phyloP scores from a whole-genome alignment of 108 stramenopile genomes.

The Conticribra weissflogii region DNA sequence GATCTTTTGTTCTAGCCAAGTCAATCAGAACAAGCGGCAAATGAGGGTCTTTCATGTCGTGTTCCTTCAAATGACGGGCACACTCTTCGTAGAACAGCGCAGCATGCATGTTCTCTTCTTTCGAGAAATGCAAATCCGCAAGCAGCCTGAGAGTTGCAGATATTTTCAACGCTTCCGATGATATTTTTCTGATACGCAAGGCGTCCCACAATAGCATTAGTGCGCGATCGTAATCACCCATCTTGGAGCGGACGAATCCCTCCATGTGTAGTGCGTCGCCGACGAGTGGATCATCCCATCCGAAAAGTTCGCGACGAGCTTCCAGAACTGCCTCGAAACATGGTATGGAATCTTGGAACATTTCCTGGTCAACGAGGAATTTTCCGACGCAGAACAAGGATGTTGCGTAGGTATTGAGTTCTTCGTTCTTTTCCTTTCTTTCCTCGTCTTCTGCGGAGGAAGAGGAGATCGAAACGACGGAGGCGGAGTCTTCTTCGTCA shows the following conservation, averaged over 20 bases:
- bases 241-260: constrained; percentile 38
- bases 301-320: constrained; percentile 37
- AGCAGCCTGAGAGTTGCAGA: constrained; percentile 42
- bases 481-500: constrained; percentile 24
- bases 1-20: constrained; percentile 45
- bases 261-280: constrained; percentile 49
- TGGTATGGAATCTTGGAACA: constrained; percentile 34
- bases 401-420: constrained; percentile 37
- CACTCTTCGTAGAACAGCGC: constrained; percentile 50
- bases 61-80: constrained; percentile 44
- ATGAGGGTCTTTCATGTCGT: constrained; percentile 43
- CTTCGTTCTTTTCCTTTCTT: constrained; percentile 18
- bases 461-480: constrained; percentile 20
- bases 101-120: constrained; percentile 48
- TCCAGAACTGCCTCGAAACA: constrained; percentile 48
- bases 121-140: constrained; percentile 47
- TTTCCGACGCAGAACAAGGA: constrained; percentile 40
- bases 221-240: constrained; percentile 48
- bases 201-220: constrained; percentile 48
- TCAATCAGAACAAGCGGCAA: constrained; percentile 46
- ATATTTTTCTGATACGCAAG: constrained; percentile 37
- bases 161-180: constrained; percentile 39
- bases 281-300: constrained; percentile 50
- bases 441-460: constrained; percentile 10
- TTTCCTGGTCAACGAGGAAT: constrained; percentile 42